phyloP scores from a whole-genome alignment of 2,329 filamentous ascomycete genomes.

The Ophiostoma piceae region DNA sequence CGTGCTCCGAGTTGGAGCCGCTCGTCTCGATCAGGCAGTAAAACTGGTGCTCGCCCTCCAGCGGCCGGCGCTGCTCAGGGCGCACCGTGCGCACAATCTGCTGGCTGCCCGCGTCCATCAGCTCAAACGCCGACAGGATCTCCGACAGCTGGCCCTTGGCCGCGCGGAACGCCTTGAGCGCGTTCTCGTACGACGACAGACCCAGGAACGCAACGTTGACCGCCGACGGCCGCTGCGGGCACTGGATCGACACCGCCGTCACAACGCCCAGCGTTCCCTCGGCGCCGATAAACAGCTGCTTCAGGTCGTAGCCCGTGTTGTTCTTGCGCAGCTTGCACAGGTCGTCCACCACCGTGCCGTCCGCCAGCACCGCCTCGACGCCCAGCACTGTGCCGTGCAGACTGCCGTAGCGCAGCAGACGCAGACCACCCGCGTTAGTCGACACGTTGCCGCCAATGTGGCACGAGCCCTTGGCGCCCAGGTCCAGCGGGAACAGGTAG shows the following conservation, averaged over 20 bases:
- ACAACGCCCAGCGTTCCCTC: slow-evolving; percentile 95
- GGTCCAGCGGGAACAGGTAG: slow-evolving; percentile 90
- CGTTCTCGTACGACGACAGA: slow-evolving; percentile 82
- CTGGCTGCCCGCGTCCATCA: slow-evolving; percentile 88
- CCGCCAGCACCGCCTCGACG: slow-evolving; percentile 85
- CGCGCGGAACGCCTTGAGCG: slow-evolving; percentile 77
- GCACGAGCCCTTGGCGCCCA: slow-evolving; percentile 97
- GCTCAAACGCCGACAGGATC: slow-evolving; percentile 93
- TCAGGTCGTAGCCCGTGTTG: slow-evolving; percentile 96
- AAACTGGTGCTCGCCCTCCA: slow-evolving; percentile 82
- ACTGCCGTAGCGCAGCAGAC: slow-evolving; percentile 86
- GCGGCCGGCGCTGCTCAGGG: slow-evolving; percentile 71
- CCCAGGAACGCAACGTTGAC: slow-evolving; percentile 95
- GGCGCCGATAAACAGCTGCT: slow-evolving; percentile 92
- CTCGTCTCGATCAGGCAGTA: slow-evolving; percentile 97
- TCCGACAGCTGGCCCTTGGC: slow-evolving; percentile 88
- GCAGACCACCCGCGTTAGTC: slow-evolving; percentile 88
- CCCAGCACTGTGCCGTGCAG: slow-evolving; percentile 90
- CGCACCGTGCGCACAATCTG: slow-evolving; percentile 63
- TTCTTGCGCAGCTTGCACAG: slow-evolving; percentile 89
- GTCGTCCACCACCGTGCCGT: slow-evolving; percentile 88
- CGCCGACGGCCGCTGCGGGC: slow-evolving; percentile 78
- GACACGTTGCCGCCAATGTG: slow-evolving; percentile 94
- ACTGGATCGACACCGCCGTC: slow-evolving; percentile 82
- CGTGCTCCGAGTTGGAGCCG: slow-evolving; percentile 89